Evolutionary conservation across 2,329 filamentous ascomycete species (phyloP).

Genomic region (Neofusicoccum cordaticola): DNA sequence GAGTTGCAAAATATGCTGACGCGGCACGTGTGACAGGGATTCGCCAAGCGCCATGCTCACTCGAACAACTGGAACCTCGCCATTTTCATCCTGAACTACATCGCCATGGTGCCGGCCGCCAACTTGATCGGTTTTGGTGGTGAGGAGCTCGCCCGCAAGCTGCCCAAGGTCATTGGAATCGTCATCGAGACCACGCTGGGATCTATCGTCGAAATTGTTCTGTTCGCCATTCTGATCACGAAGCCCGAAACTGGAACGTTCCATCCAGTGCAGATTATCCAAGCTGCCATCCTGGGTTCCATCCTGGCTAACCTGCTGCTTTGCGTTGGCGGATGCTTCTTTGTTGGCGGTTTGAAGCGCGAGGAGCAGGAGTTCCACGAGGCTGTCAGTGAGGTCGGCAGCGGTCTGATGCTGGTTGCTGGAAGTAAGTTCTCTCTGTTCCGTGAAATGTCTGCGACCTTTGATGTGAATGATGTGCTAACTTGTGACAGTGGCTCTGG

Average conservation of each 20-base stretch:
- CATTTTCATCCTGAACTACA: constrained; percentile 69
- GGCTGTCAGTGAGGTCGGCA: constrained; percentile 75
- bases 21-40: constrained; percentile 37
- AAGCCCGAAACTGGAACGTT: constrained; percentile 33
- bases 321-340: constrained; percentile 77
- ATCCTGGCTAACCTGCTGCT: constrained; percentile 79
- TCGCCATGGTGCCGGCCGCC: constrained; percentile 74
- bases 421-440: constrained; percentile 48
- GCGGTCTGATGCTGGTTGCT: constrained; percentile 72
- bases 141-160: constrained; percentile 68
- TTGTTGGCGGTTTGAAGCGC: constrained; percentile 67
- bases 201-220: constrained; percentile 75
- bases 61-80: constrained; percentile 39
- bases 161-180: constrained; percentile 69
- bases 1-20: constrained; percentile 19
- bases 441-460: background rate
- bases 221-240: constrained; percentile 73
- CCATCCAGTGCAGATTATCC: constrained; percentile 62
- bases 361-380: constrained; percentile 70
- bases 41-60: constrained; percentile 55
- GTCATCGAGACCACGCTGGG: constrained; percentile 61
- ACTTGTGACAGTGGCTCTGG: constrained; percentile 41
- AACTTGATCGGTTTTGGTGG: constrained; percentile 74
- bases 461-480: constrained; percentile 17
- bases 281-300: constrained; percentile 79